phyloP scores from a whole-genome alignment of 768 basidiomycete species.

The Thelephora aurantiotincta region DNA sequence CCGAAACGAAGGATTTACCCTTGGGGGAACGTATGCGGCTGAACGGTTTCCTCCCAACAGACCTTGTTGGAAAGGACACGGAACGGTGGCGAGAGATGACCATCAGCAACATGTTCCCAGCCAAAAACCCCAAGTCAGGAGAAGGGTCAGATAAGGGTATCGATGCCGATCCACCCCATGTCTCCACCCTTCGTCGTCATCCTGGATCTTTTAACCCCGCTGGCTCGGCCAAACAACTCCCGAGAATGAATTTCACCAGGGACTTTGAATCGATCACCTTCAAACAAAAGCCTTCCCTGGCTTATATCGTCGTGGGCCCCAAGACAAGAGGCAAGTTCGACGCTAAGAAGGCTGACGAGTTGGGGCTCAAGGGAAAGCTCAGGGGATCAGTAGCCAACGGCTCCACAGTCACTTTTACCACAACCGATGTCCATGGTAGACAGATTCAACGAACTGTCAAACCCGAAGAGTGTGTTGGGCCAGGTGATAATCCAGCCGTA shows the following conservation, averaged over 20 bases:
- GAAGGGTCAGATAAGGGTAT: slow-evolving; percentile 4
- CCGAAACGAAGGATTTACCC: not conserved
- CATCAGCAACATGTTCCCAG: slow-evolving; percentile 43
- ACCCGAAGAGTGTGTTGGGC: slow-evolving; percentile 47
- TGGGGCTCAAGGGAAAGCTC: slow-evolving; percentile 48
- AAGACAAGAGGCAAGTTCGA: slow-evolving; percentile 55
- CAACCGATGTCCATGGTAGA: slow-evolving; percentile 29
- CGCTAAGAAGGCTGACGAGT: slow-evolving; percentile 39
- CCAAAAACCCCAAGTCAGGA: slow-evolving; percentile 6
- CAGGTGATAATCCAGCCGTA: slow-evolving; percentile 36
- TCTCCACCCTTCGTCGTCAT: not conserved
- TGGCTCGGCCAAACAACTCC: slow-evolving; percentile 4
- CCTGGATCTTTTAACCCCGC: slow-evolving; percentile 4
- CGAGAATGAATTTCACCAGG: not conserved
- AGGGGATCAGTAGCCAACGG: slow-evolving; percentile 54
- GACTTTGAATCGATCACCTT: not conserved
- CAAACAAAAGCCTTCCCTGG: slow-evolving; percentile 10
- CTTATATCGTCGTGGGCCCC: slow-evolving; percentile 30
- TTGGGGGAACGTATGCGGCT: slow-evolving; percentile 14
- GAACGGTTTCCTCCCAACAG: slow-evolving; percentile 16
- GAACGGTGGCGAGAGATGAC: slow-evolving; percentile 41
- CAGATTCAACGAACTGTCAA: slow-evolving; percentile 32
- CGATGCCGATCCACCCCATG: not conserved
- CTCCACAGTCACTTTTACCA: slow-evolving; percentile 40
- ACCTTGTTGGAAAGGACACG: slow-evolving; percentile 28